phyloP scores from a whole-genome alignment of 306 rosid species.

The Prunus mume region DNA sequence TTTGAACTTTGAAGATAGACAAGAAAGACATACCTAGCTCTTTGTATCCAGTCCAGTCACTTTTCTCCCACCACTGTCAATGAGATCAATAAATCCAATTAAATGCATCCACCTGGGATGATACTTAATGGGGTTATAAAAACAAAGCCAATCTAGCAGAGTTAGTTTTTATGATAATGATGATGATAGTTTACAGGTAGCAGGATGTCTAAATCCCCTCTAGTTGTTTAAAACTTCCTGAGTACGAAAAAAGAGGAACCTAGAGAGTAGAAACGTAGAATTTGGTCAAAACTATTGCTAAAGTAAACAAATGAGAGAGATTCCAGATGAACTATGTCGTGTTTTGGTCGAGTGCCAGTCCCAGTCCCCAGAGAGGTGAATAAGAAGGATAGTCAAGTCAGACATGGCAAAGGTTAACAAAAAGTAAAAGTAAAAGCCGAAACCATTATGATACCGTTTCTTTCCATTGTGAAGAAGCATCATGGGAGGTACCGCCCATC shows the following conservation, averaged over 20 bases:
- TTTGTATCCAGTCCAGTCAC: slow-evolving; percentile 99
- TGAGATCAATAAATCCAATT: slow-evolving; percentile 93
- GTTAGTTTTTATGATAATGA: neutral
- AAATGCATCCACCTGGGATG: slow-evolving; percentile 84
- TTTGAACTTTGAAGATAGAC: slow-evolving; percentile 4
- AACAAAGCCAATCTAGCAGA: slow-evolving; percentile 28
- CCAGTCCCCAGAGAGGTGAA: neutral
- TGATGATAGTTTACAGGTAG: neutral
- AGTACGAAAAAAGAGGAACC: neutral
- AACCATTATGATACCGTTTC: slow-evolving; percentile 60
- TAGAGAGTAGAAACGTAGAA: neutral
- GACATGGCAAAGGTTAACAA: neutral
- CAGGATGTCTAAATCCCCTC: neutral
- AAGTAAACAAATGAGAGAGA: neutral
- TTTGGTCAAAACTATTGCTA: neutral
- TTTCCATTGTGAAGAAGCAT: slow-evolving; percentile 86
- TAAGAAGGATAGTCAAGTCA: neutral
- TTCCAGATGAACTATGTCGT: neutral
- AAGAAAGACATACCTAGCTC: slow-evolving; percentile 78
- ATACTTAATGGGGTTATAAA: slow-evolving; percentile 55
- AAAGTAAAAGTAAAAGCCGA: neutral
- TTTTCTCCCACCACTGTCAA: slow-evolving; percentile 99
- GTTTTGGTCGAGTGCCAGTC: neutral
- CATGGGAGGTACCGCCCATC: slow-evolving; percentile 86
- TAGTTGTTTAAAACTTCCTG: neutral